Evolutionary conservation across 2,329 filamentous ascomycete species (phyloP).

Genomic region (Chaetomium sp.): DNA sequence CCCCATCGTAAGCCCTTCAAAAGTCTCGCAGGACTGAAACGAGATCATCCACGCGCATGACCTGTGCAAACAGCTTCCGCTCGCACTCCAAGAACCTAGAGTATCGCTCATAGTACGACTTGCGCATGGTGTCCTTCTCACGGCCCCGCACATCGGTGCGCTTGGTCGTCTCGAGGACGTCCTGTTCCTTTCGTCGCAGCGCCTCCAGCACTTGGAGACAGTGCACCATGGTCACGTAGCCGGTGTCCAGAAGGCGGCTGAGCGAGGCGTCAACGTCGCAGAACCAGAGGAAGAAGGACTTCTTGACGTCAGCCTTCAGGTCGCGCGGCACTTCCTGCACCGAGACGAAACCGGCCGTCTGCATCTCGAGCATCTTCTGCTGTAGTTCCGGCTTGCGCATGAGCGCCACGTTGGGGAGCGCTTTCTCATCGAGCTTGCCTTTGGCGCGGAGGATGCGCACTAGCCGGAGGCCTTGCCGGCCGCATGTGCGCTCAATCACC

Average conservation of each 20-base stretch:
- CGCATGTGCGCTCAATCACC: constrained; percentile 76
- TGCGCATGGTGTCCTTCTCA: constrained; percentile 77
- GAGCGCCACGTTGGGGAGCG: constrained; percentile 76
- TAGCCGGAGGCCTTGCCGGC: constrained; percentile 76
- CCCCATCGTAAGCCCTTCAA: constrained; percentile 40
- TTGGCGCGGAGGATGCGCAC: constrained; percentile 81
- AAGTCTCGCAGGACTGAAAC: constrained; percentile 82
- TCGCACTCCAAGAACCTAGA: constrained; percentile 63
- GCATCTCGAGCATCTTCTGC: constrained; percentile 80
- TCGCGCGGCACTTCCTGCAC: constrained; percentile 94
- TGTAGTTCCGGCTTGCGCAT: constrained; percentile 86
- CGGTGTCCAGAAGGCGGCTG: constrained; percentile 71
- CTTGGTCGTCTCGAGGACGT: constrained; percentile 78
- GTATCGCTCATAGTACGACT: constrained; percentile 69
- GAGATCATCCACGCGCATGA: constrained; percentile 80
- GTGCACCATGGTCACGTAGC: constrained; percentile 88
- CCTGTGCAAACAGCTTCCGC: constrained; percentile 74
- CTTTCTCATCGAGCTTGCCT: constrained; percentile 94
- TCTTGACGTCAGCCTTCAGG: constrained; percentile 72
- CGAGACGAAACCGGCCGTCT: constrained; percentile 83
- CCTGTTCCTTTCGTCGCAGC: constrained; percentile 70
- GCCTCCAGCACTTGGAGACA: constrained; percentile 78
- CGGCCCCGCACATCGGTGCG: constrained; percentile 83
- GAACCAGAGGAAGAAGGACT: constrained; percentile 90
- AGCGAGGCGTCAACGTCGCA: constrained; percentile 77